Base-by-base conservation (phyloP, 2,329 filamentous ascomycete species). In the Magnaporthales sp. region DNA sequence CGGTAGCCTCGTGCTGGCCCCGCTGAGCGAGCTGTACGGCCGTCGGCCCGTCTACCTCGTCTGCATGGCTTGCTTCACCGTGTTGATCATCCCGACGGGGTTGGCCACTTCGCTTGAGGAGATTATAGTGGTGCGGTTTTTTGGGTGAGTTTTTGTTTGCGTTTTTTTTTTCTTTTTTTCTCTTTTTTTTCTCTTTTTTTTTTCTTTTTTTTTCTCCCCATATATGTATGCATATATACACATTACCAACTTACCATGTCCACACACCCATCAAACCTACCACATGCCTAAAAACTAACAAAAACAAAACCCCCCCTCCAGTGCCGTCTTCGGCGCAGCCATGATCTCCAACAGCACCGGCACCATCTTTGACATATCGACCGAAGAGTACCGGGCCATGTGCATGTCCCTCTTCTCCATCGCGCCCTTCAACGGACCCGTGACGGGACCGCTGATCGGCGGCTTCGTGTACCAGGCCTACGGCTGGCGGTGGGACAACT, bases 401-500 rank as follows among this genome's bases (percentile, higher is more conserved):
- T 89, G 89, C 58, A 92, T 97, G 77, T 91, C 88, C 4, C 82
- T 96, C 38, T 97, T 92, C 88, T 86, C 84, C 68, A 87, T 97
- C 66, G 93, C 92, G 0, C 93, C 93, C 0, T 85, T 96, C 75
- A 96, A 96, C 73, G 93, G 90, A 19, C 90, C 83, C 1, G 76
- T 77, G 2, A 78, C 76, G 75, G 88, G 89, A 0, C 89, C 90
- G 0, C 78, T 93, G 0, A 89, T 97, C 38, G 93, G 93, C 26
- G 93, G 93, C 0, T 96, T 96, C 71, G 86, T 91, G 1, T 91
- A 77, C 70, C 83, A 93, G 75, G 87, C 90, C 69, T 80, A 95
- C 2, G 92, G 92, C 11, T 97, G 93, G 93, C 80, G 93, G 31
- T 97, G 92, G 92, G 89, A 89, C 51, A 91, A 91, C 73, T 96